Evolutionary conservation across 2,329 filamentous ascomycete genomes (phyloP).

Genomic region (Fusarium euwallaceae): DNA sequence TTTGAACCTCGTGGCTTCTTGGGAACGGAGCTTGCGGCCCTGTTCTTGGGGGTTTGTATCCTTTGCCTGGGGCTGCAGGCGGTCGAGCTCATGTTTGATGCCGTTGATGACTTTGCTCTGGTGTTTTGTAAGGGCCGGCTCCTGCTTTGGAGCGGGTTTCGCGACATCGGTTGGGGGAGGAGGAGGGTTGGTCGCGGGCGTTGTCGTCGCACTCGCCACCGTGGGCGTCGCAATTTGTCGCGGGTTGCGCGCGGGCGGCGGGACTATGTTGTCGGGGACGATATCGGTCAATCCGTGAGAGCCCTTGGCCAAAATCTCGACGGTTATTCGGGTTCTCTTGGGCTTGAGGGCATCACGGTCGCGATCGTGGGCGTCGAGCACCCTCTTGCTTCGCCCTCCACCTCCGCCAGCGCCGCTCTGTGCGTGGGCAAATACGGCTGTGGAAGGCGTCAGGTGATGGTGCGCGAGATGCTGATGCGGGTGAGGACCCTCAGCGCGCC

Average conservation of each 20-base stretch:
- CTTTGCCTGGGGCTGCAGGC: conserved; percentile 63
- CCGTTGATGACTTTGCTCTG: conserved; percentile 72
- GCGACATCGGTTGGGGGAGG: conserved; percentile 27
- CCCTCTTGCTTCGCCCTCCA: conserved; percentile 59
- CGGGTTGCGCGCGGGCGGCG: conserved; percentile 44
- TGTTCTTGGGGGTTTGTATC: conserved; percentile 67
- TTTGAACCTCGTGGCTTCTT: conserved; percentile 87
- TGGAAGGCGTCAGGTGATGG: conserved; percentile 48
- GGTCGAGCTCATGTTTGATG: conserved; percentile 71
- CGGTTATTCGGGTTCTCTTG: conserved; percentile 66
- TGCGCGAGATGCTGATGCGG: conserved; percentile 53
- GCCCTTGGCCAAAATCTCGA: conserved; percentile 62
- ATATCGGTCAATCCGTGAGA: conserved; percentile 41
- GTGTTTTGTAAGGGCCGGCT: conserved; percentile 60
- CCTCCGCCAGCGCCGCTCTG: conserved; percentile 51
- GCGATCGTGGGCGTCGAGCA: conserved; percentile 59
- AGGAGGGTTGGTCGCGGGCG: conserved; percentile 33
- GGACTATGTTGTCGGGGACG: conserved; percentile 44
- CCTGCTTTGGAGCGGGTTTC: conserved; percentile 39
- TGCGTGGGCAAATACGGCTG: conserved; percentile 49
- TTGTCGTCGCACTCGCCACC: conserved; percentile 33
- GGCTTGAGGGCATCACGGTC: conserved; percentile 60
- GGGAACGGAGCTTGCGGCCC: conserved; percentile 84
- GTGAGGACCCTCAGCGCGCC: conserved; percentile 63
- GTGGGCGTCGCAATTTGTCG: conserved; percentile 41